Evolutionary conservation across 1,284 basidiomycete species (phyloP), one percentile per base, ranked within the genome.

Genomic region (Coniferiporia sulphurascens): DNA sequence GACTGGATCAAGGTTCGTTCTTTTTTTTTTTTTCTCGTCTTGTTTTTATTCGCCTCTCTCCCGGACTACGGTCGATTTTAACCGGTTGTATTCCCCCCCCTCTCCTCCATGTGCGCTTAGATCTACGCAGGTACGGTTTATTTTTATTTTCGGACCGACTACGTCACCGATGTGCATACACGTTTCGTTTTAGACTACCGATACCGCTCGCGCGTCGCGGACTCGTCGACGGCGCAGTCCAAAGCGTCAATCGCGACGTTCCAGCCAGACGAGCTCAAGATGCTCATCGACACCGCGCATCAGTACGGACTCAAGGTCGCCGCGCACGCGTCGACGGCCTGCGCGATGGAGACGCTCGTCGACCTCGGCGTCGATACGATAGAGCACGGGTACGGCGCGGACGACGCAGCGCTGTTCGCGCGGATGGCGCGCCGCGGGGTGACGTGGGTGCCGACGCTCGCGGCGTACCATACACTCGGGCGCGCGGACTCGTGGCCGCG

Each of bases 371-470:
- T 81, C 55, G 76, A 83, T 62, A 76, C 78, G 12, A 70, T 85
- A 60, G 81, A 84, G 63, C 81, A 82, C 64, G 79, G 75, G 0
- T 67, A 62, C 49, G 67, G 71, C 52, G 66, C 75, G 55, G 72
- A 74, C 52, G 73, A 74, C 32, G 65, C 62, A 48, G 56, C 60
- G 21, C 52, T 60, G n/a, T 61, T 48, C 35, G 58, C 54, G n/a
- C 52, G 36, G 4, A 56, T 58, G 43, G 38, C 56, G 15, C 35
- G 61, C 19, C 22, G 21, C 9, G 50, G 44, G 13, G 44, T 55
- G 59, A 17, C 70, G 41, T 87, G 81, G 79, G 80, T 84, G 0
- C 85, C 86, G 5, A 89, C 86, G 2, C 75, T 89, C 10, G 72
- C 80, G 1, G 83, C 75, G 4, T 78, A 76, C 65, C 74, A 83